Evolutionary conservation across 768 basidiomycete genomes (phyloP), one percentile per base, ranked within the genome.

Genomic region (Boletus subcaerulescens): DNA sequence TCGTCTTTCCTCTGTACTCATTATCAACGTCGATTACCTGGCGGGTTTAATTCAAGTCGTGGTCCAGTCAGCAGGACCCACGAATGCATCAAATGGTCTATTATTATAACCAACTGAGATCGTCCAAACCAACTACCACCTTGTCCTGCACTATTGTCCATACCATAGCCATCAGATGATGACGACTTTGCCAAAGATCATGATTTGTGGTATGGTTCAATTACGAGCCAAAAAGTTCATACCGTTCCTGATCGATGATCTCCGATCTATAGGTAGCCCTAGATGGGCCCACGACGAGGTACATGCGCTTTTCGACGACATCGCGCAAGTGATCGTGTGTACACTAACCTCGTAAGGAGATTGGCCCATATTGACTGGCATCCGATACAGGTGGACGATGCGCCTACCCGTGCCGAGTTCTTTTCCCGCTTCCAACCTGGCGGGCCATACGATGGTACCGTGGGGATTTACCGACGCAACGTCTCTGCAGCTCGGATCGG

Each of bases 251-350:
- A 10, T 29, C n/a, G 29, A 24, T 41, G 39, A 45, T 29, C 45
- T 47, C 8, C 11, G 24, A 29, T 50, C 14, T 0, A 35, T 20
- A 89, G 89, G 82, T 50, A 74, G 77, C 52, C 82, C 90, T 52
- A 81, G 84, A 35, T 93, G 89, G 90, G 88, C 89, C 0, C 80
- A 87, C 51, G 79, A 89, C 32, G 90, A 92, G 62, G 75, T 85
- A 26, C 72, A 80, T 53, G 67, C 76, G 41, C 73, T 91, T 45
- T 80, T 92, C 40, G 80, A 78, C 2, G 74, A 77, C 40, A 80
- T 89, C 57, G 84, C 89, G 20, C 85, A 93, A 55, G 77, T 93
- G 29, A 74, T 93, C 46, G 92, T 93, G 68, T 65, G 89, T 29
- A 29, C 24, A 24, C 18, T 1, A 6, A 4, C 5, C 15, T 4